Conservation (phyloP, 495 filamentous ascomycete species). For the Penicillium psychrofluorescens region DNA sequence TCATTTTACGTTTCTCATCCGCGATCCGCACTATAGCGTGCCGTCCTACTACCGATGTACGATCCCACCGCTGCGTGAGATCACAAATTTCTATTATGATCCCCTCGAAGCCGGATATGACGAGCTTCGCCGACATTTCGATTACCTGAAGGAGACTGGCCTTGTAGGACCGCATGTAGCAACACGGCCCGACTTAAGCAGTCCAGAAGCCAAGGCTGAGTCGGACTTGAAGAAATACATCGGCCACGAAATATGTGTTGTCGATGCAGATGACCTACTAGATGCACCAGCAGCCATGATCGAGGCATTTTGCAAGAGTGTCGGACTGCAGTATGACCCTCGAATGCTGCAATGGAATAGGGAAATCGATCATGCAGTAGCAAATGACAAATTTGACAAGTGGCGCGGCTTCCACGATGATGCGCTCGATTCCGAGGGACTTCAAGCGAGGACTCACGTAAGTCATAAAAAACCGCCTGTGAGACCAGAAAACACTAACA, state of each 20-base stretch:
- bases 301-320: conserved; percentile 67
- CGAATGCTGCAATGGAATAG: conserved; percentile 80
- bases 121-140: conserved; percentile 78
- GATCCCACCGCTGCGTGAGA: conserved; percentile 68
- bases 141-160: conserved; percentile 59
- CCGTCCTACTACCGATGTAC: conserved; percentile 94
- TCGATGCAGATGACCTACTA: conserved; percentile 92
- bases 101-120: conserved; percentile 83
- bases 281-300: conserved; percentile 70
- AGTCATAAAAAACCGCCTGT: conserved; percentile 23
- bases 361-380: conserved; percentile 56
- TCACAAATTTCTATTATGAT: conserved; percentile 85
- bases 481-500: conserved; percentile 1
- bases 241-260: conserved; percentile 63
- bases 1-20: conserved; percentile 94
- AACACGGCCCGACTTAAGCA: conserved; percentile 27
- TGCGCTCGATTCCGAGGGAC: conserved; percentile 67
- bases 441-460: conserved; percentile 68
- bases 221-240: neutral
- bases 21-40: conserved; percentile 79
- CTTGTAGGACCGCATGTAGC: conserved; percentile 58
- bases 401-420: conserved; percentile 97
- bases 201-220: conserved; percentile 1
- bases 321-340: conserved; percentile 62
- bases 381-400: conserved; percentile 74